Evolutionary conservation across 2,329 filamentous ascomycete genomes (phyloP).

Genomic region (Trichoderma sp.): DNA sequence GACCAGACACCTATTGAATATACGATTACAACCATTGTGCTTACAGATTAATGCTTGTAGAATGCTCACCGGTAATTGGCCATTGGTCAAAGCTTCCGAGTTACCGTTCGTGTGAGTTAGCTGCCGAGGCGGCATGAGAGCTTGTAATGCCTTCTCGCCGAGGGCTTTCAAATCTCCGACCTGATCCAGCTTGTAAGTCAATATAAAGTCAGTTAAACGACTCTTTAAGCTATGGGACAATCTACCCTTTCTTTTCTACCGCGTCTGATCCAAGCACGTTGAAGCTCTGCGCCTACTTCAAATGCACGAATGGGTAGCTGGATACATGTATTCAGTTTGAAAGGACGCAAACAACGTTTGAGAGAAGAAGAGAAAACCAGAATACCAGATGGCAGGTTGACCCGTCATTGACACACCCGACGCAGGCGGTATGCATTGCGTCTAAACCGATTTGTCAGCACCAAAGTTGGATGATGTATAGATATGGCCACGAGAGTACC

Average conservation of each 20-base stretch:
- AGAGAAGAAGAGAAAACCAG: background rate
- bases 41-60: background rate
- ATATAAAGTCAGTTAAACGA: background rate
- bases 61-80: background rate
- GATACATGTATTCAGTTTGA: background rate
- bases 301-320: background rate
- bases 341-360: background rate
- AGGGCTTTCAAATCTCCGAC: background rate
- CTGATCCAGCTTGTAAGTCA: background rate
- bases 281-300: background rate
- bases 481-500: background rate
- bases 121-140: background rate
- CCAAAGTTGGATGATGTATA: background rate
- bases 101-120: too few species aligned
- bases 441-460: background rate
- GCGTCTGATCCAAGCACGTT: background rate
- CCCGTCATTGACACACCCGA: background rate
- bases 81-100: background rate
- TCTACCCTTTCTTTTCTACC: background rate
- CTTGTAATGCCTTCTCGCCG: background rate
- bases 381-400: background rate
- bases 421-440: background rate
- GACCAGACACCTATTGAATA: background rate
- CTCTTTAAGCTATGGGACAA: background rate
- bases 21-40: background rate